Evolutionary conservation across 2,329 filamentous ascomycete genomes (phyloP), one percentile per base, ranked within the genome.

Genomic region (Stemphylium lycopersici): DNA sequence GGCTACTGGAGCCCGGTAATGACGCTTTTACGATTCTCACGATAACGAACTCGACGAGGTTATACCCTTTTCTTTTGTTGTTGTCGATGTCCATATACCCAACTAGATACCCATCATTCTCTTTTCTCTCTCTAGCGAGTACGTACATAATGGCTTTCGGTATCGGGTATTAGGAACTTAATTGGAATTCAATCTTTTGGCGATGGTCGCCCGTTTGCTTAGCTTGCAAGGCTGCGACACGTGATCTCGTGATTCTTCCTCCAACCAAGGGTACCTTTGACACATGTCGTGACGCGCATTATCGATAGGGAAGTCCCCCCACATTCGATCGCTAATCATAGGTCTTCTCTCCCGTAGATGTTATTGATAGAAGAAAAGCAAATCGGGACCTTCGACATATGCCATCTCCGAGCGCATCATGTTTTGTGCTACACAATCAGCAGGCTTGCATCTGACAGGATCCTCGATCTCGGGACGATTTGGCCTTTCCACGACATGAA

Each of bases 61-160:
- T 54, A 54, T 54, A 37, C 37, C 51, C 46, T 49, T 50, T 54
- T 50, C 40, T 37, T 50, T 41, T 18, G 48, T 54, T 48, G 46
- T 54, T 49, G 46, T 54, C 48, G 48, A 36, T 47, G 15, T 36
- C 45, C 34, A 48, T 40, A 48, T 48, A 48, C 45, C 45, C 45
- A 54, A 31, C 34, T 49, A 40, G 47, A 52, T 52, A 52, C 49
- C 49, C 49, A 52, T 48, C 29, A 34, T 24, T 29, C 11, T 43
- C 31, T 47, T 46, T 40, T 13, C 15, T 40, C 31, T 40, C 37
- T 39, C 45, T 40, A 24, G 42, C 42, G 42, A 48, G 45, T 48
- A 33, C 36, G 16, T 40, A 48, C 26, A 48, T 45, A 36, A 45
- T 48, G 36, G 36, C 15, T 34, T 48, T 48, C 36, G 45, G 37